These are phyloP conservation scores for Penicillium herquei DNA, from an alignment of 495 filamentous ascomycete genomes.

Conservation along the genomic window DNA sequence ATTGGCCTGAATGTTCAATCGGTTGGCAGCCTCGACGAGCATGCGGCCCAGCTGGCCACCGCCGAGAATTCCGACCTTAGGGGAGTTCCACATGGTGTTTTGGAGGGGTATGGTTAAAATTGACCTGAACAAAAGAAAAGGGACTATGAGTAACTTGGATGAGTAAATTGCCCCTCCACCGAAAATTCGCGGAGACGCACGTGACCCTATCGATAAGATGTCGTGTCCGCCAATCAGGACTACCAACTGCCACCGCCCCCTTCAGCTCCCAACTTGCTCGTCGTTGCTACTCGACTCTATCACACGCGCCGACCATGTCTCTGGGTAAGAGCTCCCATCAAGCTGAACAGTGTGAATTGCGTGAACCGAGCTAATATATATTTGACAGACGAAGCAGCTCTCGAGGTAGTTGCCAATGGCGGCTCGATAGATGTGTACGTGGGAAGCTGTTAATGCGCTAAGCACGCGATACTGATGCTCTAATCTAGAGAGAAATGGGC, in stretches of 20 bases:
- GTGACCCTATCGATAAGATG: conserved; percentile 30
- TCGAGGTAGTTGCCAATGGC: conserved; percentile 62
- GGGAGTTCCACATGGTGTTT: conserved; percentile 47
- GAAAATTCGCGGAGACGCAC: conserved; percentile 33
- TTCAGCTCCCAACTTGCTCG: conserved; percentile 17
- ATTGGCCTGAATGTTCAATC: conserved; percentile 75
- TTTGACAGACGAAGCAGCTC: conserved; percentile 56
- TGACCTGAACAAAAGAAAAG: neutral
- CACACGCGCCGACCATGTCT: conserved; percentile 31
- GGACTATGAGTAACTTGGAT: conserved; percentile 3
- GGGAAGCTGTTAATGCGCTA: conserved; percentile 1
- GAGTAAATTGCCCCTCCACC: conserved; percentile 32
- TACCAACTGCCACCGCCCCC: conserved; percentile 11
- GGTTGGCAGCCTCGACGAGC: conserved; percentile 89
- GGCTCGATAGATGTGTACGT: conserved; percentile 68
- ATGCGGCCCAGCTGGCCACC: conserved; percentile 91
- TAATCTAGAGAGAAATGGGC: conserved; percentile 53
- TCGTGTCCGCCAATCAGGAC: conserved; percentile 17
- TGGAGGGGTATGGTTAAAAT: conserved; percentile 11
- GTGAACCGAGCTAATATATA: conserved; percentile 2
- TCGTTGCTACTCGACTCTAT: conserved; percentile 1
- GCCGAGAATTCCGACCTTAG: conserved; percentile 64
- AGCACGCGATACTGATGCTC: conserved; percentile 27
- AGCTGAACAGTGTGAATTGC: neutral
- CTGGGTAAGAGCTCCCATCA: conserved; percentile 27